Conservation (phyloP, 192 early-diverging fungal species). For the Backusella circina region DNA sequence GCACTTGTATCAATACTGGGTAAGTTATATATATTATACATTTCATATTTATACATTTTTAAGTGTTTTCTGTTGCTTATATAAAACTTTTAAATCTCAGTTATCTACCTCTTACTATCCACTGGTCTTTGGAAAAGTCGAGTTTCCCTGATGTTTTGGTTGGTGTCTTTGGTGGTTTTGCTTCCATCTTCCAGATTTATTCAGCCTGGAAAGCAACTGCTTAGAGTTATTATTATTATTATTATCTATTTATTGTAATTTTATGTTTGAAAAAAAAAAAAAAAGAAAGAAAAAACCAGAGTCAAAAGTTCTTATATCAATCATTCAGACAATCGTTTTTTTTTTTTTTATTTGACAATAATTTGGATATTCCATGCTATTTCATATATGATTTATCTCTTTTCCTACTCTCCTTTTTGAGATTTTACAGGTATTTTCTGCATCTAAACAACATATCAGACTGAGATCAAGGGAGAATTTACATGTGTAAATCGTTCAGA, state of each 20-base stretch:
- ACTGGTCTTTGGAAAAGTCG: conserved; percentile 87
- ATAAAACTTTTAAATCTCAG: conserved; percentile 26
- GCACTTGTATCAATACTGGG: conserved; percentile 84
- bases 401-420: neutral
- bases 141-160: conserved; percentile 91
- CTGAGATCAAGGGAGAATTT: neutral
- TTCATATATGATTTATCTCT: no score
- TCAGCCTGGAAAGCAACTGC: conserved; percentile 78
- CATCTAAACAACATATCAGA: neutral
- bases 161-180: conserved; percentile 91
- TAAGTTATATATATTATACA: conserved; percentile 38
- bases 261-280: neutral
- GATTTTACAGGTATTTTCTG: no score
- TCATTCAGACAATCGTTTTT: neutral
- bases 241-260: neutral
- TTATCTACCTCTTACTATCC: conserved; percentile 44
- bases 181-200: conserved; percentile 79
- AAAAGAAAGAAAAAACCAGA: neutral
- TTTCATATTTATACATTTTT: neutral
- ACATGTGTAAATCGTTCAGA: no score
- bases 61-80: neutral
- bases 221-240: conserved; percentile 19
- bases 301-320: neutral
- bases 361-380: neutral
- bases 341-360: neutral